These are phyloP conservation scores for Dichotomopilus funicola DNA, from an alignment of 2,329 filamentous ascomycete species.

Conservation along the genomic window DNA sequence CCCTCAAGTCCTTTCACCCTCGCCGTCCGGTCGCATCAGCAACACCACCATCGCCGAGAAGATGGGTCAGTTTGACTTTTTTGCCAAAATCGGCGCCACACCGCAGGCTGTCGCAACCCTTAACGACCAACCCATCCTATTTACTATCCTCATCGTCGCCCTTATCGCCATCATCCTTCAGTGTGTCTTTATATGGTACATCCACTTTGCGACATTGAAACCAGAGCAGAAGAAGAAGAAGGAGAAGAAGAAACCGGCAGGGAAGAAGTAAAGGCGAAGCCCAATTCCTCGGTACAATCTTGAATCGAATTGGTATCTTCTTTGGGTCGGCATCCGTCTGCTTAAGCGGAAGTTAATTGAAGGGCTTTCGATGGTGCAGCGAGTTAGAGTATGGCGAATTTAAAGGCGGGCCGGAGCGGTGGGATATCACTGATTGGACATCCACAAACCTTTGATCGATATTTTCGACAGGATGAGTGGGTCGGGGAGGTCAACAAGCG, in stretches of 20 bases:
- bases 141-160: slow-evolving; percentile 51
- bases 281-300: too few species aligned
- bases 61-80: slow-evolving; percentile 52
- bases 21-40: background rate
- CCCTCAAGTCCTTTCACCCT: background rate
- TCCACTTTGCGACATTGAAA: slow-evolving; percentile 54
- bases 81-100: slow-evolving; percentile 51
- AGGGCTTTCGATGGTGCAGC: too few species aligned
- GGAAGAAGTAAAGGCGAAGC: slow-evolving; percentile 23
- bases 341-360: too few species aligned
- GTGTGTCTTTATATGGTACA: slow-evolving; percentile 47
- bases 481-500: too few species aligned
- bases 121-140: slow-evolving; percentile 55
- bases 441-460: too few species aligned
- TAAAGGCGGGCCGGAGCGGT: too few species aligned
- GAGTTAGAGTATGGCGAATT: too few species aligned
- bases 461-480: too few species aligned
- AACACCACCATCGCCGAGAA: background rate
- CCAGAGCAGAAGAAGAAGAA: slow-evolving; percentile 54
- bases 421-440: too few species aligned
- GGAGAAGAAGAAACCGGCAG: slow-evolving; percentile 35
- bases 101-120: slow-evolving; percentile 51
- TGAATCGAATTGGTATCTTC: too few species aligned
- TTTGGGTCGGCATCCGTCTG: too few species aligned
- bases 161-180: slow-evolving; percentile 44